Percentiles rank a stretch among this genome's conserved stretches.
Conservation (phyloP, 768 basidiomycete genomes). For the Pisolithus tinctorius region DNA sequence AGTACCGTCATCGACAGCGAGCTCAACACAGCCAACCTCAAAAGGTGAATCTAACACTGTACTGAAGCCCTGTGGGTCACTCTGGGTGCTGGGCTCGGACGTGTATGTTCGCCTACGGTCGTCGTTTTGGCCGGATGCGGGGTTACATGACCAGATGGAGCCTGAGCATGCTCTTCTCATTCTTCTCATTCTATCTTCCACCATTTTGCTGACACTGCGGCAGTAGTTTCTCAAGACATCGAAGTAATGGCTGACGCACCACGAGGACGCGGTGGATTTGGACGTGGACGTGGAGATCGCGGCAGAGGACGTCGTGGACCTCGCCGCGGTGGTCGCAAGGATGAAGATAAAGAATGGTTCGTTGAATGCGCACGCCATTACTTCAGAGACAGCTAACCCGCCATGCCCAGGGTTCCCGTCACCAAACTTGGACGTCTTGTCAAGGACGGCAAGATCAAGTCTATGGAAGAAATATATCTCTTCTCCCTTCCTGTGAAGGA, state of each 20-base stretch:
- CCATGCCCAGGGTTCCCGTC: constrained; percentile 74
- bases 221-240: constrained; percentile 19
- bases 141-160: constrained; percentile 36
- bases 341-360: constrained; percentile 99
- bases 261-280: constrained; percentile 88
- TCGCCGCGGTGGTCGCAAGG: constrained; percentile 95
- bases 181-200: neutral
- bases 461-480: constrained; percentile 99
- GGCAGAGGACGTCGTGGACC: constrained; percentile 68
- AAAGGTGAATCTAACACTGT: constrained; percentile 29
- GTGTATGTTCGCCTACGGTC: neutral
- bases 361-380: constrained; percentile 15
- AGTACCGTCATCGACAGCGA: constrained; percentile 9
- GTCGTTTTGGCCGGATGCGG: constrained; percentile 42
- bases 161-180: neutral
- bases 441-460: constrained; percentile 99
- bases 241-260: constrained; percentile 79
- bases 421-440: constrained; percentile 99
- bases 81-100: constrained; percentile 1
- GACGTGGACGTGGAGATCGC: constrained; percentile 73
- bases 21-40: constrained; percentile 22
- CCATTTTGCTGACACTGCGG: constrained; percentile 17
- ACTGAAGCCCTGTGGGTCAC: neutral
- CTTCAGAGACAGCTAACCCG: constrained; percentile 3
- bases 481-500: constrained; percentile 99